Conservation (phyloP, 768 basidiomycete species). For the Naematelia encephala region DNA sequence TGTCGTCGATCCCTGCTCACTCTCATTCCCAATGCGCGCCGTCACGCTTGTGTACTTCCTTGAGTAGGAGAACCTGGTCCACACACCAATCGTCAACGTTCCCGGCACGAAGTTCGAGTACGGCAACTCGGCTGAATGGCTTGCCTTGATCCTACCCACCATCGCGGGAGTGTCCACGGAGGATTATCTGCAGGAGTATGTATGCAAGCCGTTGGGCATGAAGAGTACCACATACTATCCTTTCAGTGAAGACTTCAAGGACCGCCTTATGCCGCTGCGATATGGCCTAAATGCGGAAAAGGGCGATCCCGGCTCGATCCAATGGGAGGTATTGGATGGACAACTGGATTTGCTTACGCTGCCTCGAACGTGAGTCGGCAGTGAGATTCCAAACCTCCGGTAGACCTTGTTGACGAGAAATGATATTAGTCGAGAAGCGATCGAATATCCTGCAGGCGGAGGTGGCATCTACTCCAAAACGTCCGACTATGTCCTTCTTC, state of each 20-base stretch:
- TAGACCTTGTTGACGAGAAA: background rate
- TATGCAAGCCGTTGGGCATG: conserved; percentile 34
- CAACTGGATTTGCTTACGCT: conserved; percentile 31
- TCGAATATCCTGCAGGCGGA: conserved; percentile 44
- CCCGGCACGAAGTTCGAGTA: conserved; percentile 37
- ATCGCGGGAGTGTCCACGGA: conserved; percentile 21
- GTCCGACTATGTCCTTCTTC: conserved; percentile 28
- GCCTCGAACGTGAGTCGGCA: conserved; percentile 37
- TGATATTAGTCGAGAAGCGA: conserved; percentile 22
- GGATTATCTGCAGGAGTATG: conserved; percentile 27
- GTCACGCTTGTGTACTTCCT: background rate
- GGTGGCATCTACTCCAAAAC: conserved; percentile 39
- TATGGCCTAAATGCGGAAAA: conserved; percentile 11
- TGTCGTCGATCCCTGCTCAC: background rate
- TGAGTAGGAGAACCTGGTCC: conserved; percentile 36
- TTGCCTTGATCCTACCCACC: conserved; percentile 22
- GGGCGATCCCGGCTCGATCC: background rate
- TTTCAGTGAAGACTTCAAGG: conserved; percentile 16
- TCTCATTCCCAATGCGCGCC: background rate
- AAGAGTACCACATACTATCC: conserved; percentile 36
- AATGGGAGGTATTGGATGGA: conserved; percentile 23
- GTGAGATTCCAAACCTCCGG: conserved; percentile 2
- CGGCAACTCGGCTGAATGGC: conserved; percentile 43
- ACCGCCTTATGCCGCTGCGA: conserved; percentile 26
- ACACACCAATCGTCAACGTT: conserved; percentile 31